Evolutionary conservation across 2,329 filamentous ascomycete species (phyloP), one percentile per base, ranked within the genome.

Genomic region (Falciphora oryzae): DNA sequence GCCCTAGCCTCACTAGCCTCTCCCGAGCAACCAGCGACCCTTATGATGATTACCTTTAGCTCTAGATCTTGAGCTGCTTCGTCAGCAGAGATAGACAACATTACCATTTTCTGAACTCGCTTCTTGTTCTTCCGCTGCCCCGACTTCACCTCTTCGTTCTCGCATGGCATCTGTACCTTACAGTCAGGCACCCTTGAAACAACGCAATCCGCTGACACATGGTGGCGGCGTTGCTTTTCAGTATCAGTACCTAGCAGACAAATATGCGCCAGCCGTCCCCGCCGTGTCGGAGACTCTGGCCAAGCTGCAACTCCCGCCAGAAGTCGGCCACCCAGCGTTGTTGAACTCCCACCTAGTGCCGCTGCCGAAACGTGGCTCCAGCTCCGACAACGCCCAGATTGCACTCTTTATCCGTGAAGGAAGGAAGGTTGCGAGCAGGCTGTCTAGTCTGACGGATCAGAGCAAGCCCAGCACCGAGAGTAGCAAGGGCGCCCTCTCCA

Each of bases 61-160:
- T 92, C 89, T 92, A 92, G 89, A 92, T 90, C 89, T 89, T 82
- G 83, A 91, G 87, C 82, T 85, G 79, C 82, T 73, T 71, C 68
- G 76, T 81, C 80, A 82, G 79, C 80, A 73, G 77, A 85, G 89
- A 90, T 82, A 80, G 87, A 90, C 76, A 85, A 74, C 69, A 67
- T 75, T 73, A 76, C 70, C 75, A 79, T 71, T 73, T 72, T 75
- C 78, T 79, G 79, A 81, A 53, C 29, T 53, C 62, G 69, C 64
- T 71, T 68, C 63, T 59, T 59, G 64, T 65, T 65, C 57, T 63
- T 65, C 59, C 67, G 65, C 58, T 66, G 67, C 65, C 65, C 67
- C 68, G 67, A 29, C 66, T 63, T 50, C 65, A 29, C 57, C 67
- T 64, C 53, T 66, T 67, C 62, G 27, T 67, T 8, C 38, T 59